Evolutionary conservation across 306 rosid species (phyloP), one percentile per base, ranked within the genome.

Genomic region (Canavalia gladiata): DNA sequence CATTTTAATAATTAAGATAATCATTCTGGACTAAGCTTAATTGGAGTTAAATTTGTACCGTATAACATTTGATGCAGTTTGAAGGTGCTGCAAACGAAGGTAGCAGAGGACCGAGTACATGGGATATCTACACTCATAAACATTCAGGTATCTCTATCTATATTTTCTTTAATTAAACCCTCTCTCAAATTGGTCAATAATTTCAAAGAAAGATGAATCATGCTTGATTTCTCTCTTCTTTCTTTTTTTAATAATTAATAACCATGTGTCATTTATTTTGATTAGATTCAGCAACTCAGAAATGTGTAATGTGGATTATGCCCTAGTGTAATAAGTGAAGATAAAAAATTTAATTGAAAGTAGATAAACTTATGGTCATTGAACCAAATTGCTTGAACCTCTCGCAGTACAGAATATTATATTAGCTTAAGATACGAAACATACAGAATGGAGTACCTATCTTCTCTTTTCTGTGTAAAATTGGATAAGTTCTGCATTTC

Each of bases 1-100:
- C 34, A 41, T 47, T 49, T 68, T 47, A 6, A 51, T 69, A 11
- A 71, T 25, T 39, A 3, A 18, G 13, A 65, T 65, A 5, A 51
- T 51, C 2, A 12, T 35, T 34, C 13, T 1, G n/a, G 13, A 33
- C 13, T 18, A 12, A 13, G 18, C 2, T 12, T 12, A 7, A 52
- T 42, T 1, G 55, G 56, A 67, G 35, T 41, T 54, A 41, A 33
- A 29, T 52, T 29, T 41, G 54, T 13, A 3, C 0, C 0, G 7
- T 39, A 0, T 55, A 31, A 13, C 49, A 4, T 65, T 41, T 73
- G 35, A 73, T 73, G 37, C 50, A 84, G 84, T 74, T 42, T 0
- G 81, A 84, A 79, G 87, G 87, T 68, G 87, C 87, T 74, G 84
- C 82, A 68, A 50, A 79, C 42, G 81, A 74, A 84, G 84, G 81